Base-by-base conservation (phyloP, 805 yeast genomes). In the Candida silvicultrix region DNA sequence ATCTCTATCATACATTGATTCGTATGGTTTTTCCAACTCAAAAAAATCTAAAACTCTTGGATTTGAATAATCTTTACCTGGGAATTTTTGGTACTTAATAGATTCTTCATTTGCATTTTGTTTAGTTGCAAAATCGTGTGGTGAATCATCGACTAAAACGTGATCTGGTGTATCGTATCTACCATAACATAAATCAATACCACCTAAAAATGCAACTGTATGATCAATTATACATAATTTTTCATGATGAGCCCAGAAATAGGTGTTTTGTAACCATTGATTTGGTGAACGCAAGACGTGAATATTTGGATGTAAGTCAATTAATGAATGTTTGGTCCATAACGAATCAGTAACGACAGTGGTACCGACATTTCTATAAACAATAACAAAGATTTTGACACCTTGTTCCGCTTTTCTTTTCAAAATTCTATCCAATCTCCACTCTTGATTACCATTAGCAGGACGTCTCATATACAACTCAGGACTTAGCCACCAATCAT, bases 201-300 rank as follows among this genome's bases (percentile, higher is more conserved):
- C 99, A 34, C 99, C 99, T 45, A 89, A 69, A 60, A 92, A 94
- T 2, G 95, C 95, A 40, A 89, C 75, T 0, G 90, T 83, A 53
- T 87, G 87, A 64, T 94, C 99, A 48, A 94, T 71, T 32, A 94
- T 77, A 49, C 90, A 81, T 47, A 94, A 64, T 59, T 94, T 94
- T 59, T 94, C 99, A 68, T 94, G 99, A 68, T 94, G 99, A 0
- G 99, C 99, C 99, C 99, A 94, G 62, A 94, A 95, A 58, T 81
- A 85, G 0, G 97, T 92, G 54, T 88, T 87, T 61, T 94, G 97
- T 45, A 88, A 68, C 62, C 94, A 78, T 63, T 94, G 99, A 56
- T 94, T 90, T 5, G 99, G 99, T 1, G 97, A 90, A 55, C 99
- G 78, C 49, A 94, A 77, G 14, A 92, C 89, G 64, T 87, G 92